These are phyloP conservation scores for Vitis rotundifolia DNA, from an alignment of 164 flowering plant species.

Conservation along the genomic window DNA sequence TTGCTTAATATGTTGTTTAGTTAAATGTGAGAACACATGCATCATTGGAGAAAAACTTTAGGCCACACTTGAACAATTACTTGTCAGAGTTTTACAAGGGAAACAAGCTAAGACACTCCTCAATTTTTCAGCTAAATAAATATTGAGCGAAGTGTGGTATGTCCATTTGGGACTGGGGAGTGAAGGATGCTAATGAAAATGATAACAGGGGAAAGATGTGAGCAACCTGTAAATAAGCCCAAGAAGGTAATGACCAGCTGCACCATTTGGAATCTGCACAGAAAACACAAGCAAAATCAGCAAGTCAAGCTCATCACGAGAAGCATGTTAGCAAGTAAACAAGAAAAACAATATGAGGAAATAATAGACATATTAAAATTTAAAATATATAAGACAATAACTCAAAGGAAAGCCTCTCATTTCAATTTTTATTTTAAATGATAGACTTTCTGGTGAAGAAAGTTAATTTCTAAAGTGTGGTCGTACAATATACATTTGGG, in stretches of 20 bases:
- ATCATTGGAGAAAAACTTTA: neutral
- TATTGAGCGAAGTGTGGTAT: neutral
- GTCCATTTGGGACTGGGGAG: neutral
- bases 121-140: neutral
- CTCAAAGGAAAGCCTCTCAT: neutral
- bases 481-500: too few relatives aligned
- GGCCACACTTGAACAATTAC: too few relatives aligned
- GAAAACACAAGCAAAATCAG: slow-evolving; percentile 2
- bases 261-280: slow-evolving; percentile 95
- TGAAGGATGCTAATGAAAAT: neutral
- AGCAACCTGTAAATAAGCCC: slow-evolving; percentile 89
- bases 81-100: too few relatives aligned
- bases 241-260: slow-evolving; percentile 98
- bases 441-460: too few relatives aligned
- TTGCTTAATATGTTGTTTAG: neutral
- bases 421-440: neutral
- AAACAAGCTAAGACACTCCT: too few relatives aligned
- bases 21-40: neutral
- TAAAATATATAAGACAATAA: neutral
- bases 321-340: neutral
- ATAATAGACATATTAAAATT: neutral
- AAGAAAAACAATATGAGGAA: neutral
- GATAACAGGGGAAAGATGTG: neutral
- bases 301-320: neutral
- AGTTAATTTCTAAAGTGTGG: too few relatives aligned